Conservation (phyloP, 1,284 basidiomycete genomes). For the Cerioporus squamosus region DNA sequence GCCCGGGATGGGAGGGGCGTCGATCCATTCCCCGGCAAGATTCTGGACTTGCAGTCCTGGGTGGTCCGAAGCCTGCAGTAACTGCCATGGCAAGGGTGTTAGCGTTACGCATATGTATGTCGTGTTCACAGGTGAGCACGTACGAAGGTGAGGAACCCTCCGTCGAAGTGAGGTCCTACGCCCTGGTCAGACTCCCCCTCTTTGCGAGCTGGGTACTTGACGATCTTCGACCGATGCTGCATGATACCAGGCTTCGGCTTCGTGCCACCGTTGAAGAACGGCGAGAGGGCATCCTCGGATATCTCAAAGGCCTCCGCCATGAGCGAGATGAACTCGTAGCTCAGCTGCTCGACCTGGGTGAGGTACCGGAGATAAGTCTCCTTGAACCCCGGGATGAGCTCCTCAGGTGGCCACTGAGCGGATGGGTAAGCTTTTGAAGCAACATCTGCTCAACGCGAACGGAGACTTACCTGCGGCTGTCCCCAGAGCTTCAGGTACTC, state of each 20-base stretch:
- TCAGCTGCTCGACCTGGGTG: slow-evolving; percentile 53
- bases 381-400: slow-evolving; percentile 63
- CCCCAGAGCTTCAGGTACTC: slow-evolving; percentile 70
- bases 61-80: slow-evolving; percentile 69
- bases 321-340: slow-evolving; percentile 57
- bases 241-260: slow-evolving; percentile 41
- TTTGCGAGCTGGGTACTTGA: slow-evolving; percentile 62
- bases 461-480: slow-evolving; percentile 55
- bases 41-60: slow-evolving; percentile 73
- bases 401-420: slow-evolving; percentile 67
- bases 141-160: slow-evolving; percentile 72
- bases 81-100: slow-evolving; percentile 38
- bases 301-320: slow-evolving; percentile 66
- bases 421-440: neutral
- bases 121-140: slow-evolving; percentile 19
- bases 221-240: slow-evolving; percentile 71
- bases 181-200: slow-evolving; percentile 57
- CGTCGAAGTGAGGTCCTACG: slow-evolving; percentile 75
- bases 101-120: neutral
- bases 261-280: slow-evolving; percentile 54
- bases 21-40: slow-evolving; percentile 72
- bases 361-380: slow-evolving; percentile 55
- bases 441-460: too few relatives aligned
- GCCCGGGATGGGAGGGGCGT: slow-evolving; percentile 70
- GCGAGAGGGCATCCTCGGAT: slow-evolving; percentile 50